Base-by-base conservation (phyloP, 495 filamentous ascomycete genomes). In the Penicillium longicatenatum region DNA sequence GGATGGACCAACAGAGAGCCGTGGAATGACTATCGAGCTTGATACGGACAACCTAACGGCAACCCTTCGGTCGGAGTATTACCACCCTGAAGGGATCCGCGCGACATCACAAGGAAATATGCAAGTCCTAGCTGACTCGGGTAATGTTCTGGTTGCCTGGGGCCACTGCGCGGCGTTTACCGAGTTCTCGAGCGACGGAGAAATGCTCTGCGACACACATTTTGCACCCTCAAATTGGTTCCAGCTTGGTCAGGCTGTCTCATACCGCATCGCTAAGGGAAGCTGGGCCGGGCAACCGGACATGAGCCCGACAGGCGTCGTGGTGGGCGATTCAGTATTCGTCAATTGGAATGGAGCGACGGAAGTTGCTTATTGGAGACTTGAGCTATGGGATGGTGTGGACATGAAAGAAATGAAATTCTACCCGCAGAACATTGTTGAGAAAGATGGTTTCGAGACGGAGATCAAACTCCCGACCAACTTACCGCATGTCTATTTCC, bases 61-160 rank as follows among this genome's bases (percentile, higher is more conserved):
- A 1, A 60, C 50, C 10, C 43, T 77, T 21, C 43, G 49, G 14
- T 59, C 56, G 1, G 62, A 57, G 3, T 77, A 70, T 47, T 41
- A 60, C 16, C 72, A 75, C 35, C 71, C 71, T 2, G 66, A 77
- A 14, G 61, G 64, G 1, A 30, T 72, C 20, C 63, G 77, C 37
- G 72, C 79, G 6, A 78, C 75, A 6, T 84, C 81, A 2, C 84
- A 86, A 60, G 85, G 85, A 2, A 84, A 81, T 52, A 65, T 83
- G 21, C 85, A 87, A 61, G 54, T 83, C 4, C 70, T 87, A 19
- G 5, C 43, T 0, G 78, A 73, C 46, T 64, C 49, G 9, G 83
- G 80, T 1, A 82, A 85, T 42, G 73, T 78, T 6, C 64, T 86
- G 8, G 75, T 86, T 14, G 82, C 80, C 47, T 87, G 82, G 83